Conservation (phyloP, 768 basidiomycete genomes). For the Lentinus brumalis region DNA sequence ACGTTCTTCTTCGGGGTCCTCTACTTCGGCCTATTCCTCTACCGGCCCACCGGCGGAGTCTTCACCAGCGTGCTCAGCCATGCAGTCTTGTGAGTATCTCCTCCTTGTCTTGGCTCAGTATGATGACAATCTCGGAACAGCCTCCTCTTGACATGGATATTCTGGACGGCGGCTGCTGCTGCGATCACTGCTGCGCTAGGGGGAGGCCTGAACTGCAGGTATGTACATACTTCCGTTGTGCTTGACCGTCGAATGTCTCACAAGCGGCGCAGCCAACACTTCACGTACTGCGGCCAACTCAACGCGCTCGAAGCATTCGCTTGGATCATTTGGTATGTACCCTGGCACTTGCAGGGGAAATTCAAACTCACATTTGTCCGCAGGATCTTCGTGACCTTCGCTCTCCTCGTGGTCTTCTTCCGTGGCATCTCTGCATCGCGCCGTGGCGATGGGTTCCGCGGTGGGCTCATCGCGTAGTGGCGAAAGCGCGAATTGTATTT, state of each 20-base stretch:
- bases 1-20: conserved; percentile 57
- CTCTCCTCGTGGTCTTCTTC: conserved; percentile 57
- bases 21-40: conserved; percentile 57
- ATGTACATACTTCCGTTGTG: conserved; percentile 27
- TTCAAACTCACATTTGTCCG: background rate
- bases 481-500: no score
- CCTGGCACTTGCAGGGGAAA: no score
- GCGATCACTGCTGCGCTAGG: conserved; percentile 66
- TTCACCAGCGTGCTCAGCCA: conserved; percentile 67
- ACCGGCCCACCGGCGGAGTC: conserved; percentile 46
- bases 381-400: conserved; percentile 68
- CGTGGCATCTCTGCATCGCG: conserved; percentile 61
- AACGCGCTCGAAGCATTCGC: conserved; percentile 77
- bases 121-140: conserved; percentile 36
- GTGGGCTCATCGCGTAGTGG: conserved; percentile 44
- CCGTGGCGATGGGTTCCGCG: conserved; percentile 68
- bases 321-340: conserved; percentile 70
- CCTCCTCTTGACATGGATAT: conserved; percentile 69
- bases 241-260: background rate
- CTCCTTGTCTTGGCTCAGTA: background rate
- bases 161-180: conserved; percentile 77
- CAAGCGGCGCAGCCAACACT: conserved; percentile 35
- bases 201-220: conserved; percentile 73
- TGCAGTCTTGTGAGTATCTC: conserved; percentile 55
- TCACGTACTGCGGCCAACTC: conserved; percentile 72